Conservation (phyloP, 306 rosid genomes). For the Boehmeria nivea region DNA sequence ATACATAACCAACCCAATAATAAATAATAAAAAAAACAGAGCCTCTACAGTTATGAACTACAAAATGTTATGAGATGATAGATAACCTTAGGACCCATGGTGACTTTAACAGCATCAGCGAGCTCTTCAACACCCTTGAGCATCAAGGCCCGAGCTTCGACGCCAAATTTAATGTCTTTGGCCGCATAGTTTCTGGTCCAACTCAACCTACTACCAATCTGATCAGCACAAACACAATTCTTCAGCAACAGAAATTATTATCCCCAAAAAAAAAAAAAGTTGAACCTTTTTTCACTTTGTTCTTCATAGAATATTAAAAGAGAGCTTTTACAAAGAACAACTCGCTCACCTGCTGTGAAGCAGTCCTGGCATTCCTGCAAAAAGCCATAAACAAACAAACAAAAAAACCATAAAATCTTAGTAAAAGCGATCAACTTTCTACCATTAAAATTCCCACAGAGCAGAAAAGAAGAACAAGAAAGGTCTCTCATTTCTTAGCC, state of each 20-base stretch:
- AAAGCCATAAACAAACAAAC: slow-evolving; percentile 5
- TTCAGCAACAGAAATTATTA: not conserved
- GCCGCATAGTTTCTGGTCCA: slow-evolving; percentile 86
- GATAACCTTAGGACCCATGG: slow-evolving; percentile 97
- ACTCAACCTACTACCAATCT: slow-evolving; percentile 63
- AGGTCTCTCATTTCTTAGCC: too few species aligned
- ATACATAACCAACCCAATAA: not conserved
- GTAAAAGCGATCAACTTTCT: too few species aligned
- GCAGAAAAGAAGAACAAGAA: too few species aligned
- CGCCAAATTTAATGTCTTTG: slow-evolving; percentile 85
- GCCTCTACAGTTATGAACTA: not conserved
- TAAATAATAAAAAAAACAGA: not conserved
- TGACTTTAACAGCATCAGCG: slow-evolving; percentile 89
- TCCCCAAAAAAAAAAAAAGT: not conserved
- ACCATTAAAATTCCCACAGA: too few species aligned
- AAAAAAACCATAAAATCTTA: not conserved
- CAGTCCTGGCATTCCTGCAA: slow-evolving; percentile 63
- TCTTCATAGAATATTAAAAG: too few species aligned
- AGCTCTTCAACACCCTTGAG: slow-evolving; percentile 95
- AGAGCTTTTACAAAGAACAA: not conserved
- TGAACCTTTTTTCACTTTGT: too few species aligned
- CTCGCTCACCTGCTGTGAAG: slow-evolving; percentile 56
- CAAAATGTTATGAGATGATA: not conserved
- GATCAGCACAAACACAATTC: slow-evolving; percentile 8
- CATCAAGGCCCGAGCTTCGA: slow-evolving; percentile 91